Conservation (phyloP, 2,329 filamentous ascomycete species). For the Nemania serpens region DNA sequence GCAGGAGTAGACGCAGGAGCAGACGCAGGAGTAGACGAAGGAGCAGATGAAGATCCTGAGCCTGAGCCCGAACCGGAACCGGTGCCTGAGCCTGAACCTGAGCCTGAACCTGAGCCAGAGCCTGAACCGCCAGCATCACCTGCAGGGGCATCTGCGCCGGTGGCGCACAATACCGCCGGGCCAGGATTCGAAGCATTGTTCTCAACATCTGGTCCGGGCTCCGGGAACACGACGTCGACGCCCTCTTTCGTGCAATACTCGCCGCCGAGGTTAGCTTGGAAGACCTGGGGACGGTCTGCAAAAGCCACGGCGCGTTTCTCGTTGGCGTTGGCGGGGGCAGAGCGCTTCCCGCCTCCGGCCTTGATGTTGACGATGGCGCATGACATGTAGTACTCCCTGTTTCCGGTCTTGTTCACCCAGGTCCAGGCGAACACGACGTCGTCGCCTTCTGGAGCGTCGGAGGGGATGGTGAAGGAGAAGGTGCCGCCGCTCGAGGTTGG, state of each 20-base stretch:
- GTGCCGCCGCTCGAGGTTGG: conserved; percentile 51
- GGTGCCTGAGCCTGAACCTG: conserved; percentile 35
- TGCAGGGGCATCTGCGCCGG: conserved; percentile 30
- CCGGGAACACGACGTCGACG: conserved; percentile 66
- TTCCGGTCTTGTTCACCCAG: conserved; percentile 77
- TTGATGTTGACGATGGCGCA: conserved; percentile 72
- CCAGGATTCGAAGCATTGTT: conserved; percentile 44
- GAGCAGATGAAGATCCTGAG: conserved; percentile 3
- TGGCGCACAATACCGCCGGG: conserved; percentile 43
- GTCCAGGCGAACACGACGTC: conserved; percentile 75
- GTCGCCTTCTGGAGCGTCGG: conserved; percentile 58
- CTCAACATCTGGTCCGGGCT: conserved; percentile 63
- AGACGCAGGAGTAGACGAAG: conserved; percentile 26
- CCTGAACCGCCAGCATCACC: conserved; percentile 34
- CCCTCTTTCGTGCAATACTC: conserved; percentile 65
- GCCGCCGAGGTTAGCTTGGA: conserved; percentile 68
- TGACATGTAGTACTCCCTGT: conserved; percentile 88
- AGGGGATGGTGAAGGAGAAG: conserved; percentile 70
- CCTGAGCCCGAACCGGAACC: conserved; percentile 36
- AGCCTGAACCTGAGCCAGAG: conserved; percentile 43
- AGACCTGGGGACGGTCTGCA: conserved; percentile 66
- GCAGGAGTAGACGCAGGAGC: conserved; percentile 20
- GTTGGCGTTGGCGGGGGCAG: conserved; percentile 15
- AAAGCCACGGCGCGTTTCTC: conserved; percentile 50
- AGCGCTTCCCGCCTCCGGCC: conserved; percentile 41